Evolutionary conservation across 192 early-diverging fungal species (phyloP).

Genomic region (Coemansia brasiliensis): DNA sequence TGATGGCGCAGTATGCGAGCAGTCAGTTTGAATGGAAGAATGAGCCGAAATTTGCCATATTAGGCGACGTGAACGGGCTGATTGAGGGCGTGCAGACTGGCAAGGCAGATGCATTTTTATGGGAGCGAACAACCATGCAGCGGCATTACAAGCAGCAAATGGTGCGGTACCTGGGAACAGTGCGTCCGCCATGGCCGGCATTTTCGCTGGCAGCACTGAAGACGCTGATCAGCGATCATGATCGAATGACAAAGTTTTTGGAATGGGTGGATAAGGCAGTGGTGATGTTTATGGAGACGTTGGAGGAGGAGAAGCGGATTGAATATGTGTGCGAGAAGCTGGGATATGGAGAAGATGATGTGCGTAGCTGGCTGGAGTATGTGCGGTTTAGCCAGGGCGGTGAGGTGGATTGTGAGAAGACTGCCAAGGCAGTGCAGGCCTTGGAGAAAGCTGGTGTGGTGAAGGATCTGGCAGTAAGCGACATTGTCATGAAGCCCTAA

Average conservation of each 20-base stretch:
- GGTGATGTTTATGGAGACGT: constrained; percentile 16
- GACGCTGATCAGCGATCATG: constrained; percentile 11
- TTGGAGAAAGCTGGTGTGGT: constrained; percentile 28
- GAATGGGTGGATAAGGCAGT: not conserved
- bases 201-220: constrained; percentile 69
- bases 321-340: constrained; percentile 27
- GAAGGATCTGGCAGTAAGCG: constrained; percentile 3
- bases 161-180: constrained; percentile 70
- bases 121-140: constrained; percentile 93
- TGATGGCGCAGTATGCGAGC: constrained; percentile 66
- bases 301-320: not conserved
- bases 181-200: constrained; percentile 88
- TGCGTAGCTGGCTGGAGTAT: constrained; percentile 27
- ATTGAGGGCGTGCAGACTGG: constrained; percentile 65
- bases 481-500: constrained; percentile 21
- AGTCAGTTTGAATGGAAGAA: constrained; percentile 60
- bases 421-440: constrained; percentile 17
- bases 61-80: constrained; percentile 76
- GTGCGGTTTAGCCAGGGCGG: constrained; percentile 27
- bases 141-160: constrained; percentile 70
- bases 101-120: constrained; percentile 77
- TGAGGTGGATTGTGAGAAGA: constrained; percentile 17
- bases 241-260: constrained; percentile 8
- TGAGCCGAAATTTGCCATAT: constrained; percentile 63
- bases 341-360: constrained; percentile 33